phyloP scores from a whole-genome alignment of 306 rosid species.

The Trifolium subterraneum region DNA sequence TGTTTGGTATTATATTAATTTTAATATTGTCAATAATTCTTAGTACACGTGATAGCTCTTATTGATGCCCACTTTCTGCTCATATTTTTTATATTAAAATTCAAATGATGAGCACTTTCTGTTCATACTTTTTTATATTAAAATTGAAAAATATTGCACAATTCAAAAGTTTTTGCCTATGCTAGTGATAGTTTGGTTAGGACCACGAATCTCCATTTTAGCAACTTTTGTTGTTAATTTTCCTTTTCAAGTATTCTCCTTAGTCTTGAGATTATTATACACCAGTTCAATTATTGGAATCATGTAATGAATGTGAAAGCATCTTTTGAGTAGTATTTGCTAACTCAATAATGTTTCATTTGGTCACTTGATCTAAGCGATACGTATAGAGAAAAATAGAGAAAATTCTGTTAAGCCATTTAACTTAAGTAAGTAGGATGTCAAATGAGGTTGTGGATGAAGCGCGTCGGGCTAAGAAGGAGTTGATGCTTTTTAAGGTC shows the following conservation, averaged over 20 bases:
- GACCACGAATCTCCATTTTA: constrained; percentile 15
- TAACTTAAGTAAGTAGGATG: too few relatives aligned
- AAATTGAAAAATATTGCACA: constrained; percentile 10
- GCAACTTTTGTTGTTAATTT: background rate
- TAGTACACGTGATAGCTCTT: constrained; percentile 56
- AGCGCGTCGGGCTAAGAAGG: too few relatives aligned
- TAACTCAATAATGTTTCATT: background rate
- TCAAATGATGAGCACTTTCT: constrained; percentile 31
- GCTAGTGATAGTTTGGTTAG: constrained; percentile 22
- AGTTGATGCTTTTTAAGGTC: too few relatives aligned
- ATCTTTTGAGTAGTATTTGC: background rate
- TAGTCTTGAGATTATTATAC: constrained; percentile 8
- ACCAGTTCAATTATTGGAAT: constrained; percentile 38
- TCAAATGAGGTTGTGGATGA: too few relatives aligned
- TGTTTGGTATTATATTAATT: background rate
- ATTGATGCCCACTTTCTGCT: constrained; percentile 39
- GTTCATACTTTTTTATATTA: background rate
- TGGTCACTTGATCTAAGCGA: too few relatives aligned
- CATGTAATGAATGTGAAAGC: constrained; percentile 37
- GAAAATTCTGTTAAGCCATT: too few relatives aligned
- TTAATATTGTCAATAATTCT: constrained; percentile 43
- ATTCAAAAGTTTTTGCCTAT: constrained; percentile 36
- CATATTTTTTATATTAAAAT: background rate
- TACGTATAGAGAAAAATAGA: too few relatives aligned
- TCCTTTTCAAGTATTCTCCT: background rate